phyloP scores from a whole-genome alignment of 116 monocot genomes.

The Phalaenopsis hybrid region DNA sequence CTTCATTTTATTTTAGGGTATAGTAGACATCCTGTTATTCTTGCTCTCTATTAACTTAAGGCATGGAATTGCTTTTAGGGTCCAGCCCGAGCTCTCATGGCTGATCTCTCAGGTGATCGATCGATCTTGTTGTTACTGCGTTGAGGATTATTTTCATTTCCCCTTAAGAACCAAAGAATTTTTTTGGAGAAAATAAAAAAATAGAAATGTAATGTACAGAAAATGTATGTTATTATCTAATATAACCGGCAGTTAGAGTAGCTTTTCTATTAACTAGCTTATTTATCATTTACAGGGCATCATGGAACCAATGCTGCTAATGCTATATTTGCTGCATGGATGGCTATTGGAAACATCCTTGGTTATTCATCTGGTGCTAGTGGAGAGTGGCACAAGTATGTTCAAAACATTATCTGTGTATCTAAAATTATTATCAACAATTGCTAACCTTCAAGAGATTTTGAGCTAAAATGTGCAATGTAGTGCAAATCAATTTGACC shows the following conservation, averaged over 20 bases:
- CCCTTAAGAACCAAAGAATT: background rate
- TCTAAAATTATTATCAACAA: background rate
- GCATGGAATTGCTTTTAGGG: slow-evolving; percentile 23
- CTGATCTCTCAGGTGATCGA: slow-evolving; percentile 51
- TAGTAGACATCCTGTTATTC: slow-evolving; percentile 64
- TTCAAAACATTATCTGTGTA: background rate
- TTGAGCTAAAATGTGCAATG: no score
- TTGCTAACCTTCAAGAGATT: background rate
- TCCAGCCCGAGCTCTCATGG: slow-evolving; percentile 65
- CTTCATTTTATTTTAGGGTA: background rate
- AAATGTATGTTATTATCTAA: background rate
- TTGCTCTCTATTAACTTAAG: background rate
- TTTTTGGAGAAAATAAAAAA: background rate
- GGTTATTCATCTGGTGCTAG: slow-evolving; percentile 66
- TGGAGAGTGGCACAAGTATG: slow-evolving; percentile 55
- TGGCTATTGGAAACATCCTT: slow-evolving; percentile 66
- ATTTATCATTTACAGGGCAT: slow-evolving; percentile 19
- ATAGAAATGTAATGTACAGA: background rate
- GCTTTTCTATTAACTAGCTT: background rate
- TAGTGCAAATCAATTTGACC: no score
- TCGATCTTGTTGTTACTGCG: background rate
- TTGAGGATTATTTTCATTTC: background rate
- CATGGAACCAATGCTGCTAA: slow-evolving; percentile 48
- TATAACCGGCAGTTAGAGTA: background rate
- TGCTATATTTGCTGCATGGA: slow-evolving; percentile 66